Base-by-base conservation (phyloP, 257 asterid genomes). In the Ophiorrhiza pumila region DNA sequence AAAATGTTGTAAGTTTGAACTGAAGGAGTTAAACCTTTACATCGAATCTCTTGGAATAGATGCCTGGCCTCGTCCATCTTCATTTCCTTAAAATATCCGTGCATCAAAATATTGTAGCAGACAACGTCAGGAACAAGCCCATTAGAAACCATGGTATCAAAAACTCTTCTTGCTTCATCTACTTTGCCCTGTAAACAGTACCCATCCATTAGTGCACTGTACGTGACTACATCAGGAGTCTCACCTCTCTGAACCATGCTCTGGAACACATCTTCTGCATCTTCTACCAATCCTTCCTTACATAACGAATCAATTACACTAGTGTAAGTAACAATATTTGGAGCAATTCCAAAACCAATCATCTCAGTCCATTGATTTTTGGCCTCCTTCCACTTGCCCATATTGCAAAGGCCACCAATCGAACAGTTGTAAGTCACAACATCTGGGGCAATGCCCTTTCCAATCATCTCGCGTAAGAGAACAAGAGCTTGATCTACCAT, bases 51-150 rank as follows among this genome's bases (percentile, higher is more conserved):
- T 27, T 31, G 18, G 29, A 71, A 71, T 10, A 82, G 69, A 39
- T 65, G 73, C 77, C 72, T 39, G 11, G 83, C 83, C 27, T 83
- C 81, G 13, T 77, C 83, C 22, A 66, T 34, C 63, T 70, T 71
- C 76, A 27, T 68, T 56, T 68, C 57, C 66, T 31, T 83, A 66
- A 60, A 76, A 65, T 82, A 77, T 49, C 87, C 84, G 42, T 80
- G 69, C 20, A 77, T 66, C 53, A 83, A 62, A 31, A 64, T 83
- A 56, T 20, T 71, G 49, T 73, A 82, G 46, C 77, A 37, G 45
- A 22, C 7, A 67, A 31, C 45, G 41, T 57, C 29, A 20, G 81
- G 81, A 32, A 49, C 35, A 61, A 74, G 4, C 5, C 69, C 52
- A 17, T 10, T 4, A 23, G 45, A 50, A 37, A 58, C 39, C 81